Evolutionary conservation across 306 rosid genomes (phyloP).

Genomic region (Styphnolobium japonicum): DNA sequence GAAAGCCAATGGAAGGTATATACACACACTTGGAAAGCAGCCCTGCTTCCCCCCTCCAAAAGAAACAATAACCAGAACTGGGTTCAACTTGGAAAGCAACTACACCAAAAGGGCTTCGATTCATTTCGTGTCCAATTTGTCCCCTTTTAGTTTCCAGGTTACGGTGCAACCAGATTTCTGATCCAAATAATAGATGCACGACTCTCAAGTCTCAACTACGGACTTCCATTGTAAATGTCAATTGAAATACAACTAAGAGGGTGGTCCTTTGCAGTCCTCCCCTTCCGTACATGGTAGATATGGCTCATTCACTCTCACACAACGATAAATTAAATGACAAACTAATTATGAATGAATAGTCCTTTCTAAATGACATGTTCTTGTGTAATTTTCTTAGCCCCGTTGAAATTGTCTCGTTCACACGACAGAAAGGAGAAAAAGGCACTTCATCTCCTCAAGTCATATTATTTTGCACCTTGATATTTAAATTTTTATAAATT

Average conservation of each 20-base stretch:
- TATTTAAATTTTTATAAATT: too few species aligned
- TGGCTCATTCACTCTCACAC: background rate
- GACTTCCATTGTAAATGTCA: background rate
- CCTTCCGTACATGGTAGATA: conserved; percentile 4
- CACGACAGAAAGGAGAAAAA: background rate
- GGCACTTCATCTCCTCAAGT: background rate
- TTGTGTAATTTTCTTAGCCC: background rate
- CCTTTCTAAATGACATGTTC: background rate
- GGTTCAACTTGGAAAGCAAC: conserved; percentile 5
- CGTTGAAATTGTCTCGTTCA: background rate
- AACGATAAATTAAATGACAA: background rate
- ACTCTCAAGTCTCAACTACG: background rate
- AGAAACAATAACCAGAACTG: background rate
- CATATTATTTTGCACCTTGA: background rate
- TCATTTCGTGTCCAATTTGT: background rate
- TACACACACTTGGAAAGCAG: conserved; percentile 12
- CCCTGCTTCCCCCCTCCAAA: background rate
- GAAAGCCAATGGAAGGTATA: background rate
- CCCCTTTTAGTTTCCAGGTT: background rate
- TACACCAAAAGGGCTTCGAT: background rate
- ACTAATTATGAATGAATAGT: background rate
- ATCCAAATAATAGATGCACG: background rate
- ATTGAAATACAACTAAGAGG: background rate
- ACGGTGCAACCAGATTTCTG: background rate
- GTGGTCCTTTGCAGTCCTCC: conserved; percentile 19